phyloP scores from a whole-genome alignment of 768 basidiomycete species.

The Clathrus columnatus region DNA sequence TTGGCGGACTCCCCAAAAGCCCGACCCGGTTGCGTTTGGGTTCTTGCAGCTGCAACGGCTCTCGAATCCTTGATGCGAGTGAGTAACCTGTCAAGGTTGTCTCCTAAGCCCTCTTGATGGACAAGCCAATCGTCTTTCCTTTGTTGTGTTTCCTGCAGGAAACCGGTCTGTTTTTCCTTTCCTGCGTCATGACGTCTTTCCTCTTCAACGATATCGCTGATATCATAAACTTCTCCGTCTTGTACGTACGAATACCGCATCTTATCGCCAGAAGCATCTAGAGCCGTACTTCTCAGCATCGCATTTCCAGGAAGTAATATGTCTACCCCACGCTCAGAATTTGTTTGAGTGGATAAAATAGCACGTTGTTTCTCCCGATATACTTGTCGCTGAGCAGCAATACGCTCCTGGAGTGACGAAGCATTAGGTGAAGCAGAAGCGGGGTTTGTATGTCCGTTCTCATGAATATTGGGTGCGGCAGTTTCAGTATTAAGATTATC shows the following conservation, averaged over 20 bases:
- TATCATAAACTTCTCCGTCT: constrained; percentile 87
- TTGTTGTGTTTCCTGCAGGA: background rate
- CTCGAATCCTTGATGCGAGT: constrained; percentile 66
- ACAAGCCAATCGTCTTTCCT: constrained; percentile 46
- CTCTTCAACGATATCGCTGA: constrained; percentile 87
- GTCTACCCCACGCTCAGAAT: constrained; percentile 82
- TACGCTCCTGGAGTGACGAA: constrained; percentile 76
- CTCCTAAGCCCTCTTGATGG: constrained; percentile 50
- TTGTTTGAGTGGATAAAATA: constrained; percentile 77
- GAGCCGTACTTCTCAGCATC: constrained; percentile 67
- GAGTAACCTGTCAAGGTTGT: constrained; percentile 66
- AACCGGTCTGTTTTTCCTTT: constrained; percentile 18
- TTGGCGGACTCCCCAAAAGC: background rate
- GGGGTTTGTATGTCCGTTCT: background rate
- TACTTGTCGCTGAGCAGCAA: constrained; percentile 85
- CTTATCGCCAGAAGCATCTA: constrained; percentile 57
- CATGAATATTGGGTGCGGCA: background rate
- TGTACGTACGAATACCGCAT: constrained; percentile 94
- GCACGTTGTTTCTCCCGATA: constrained; percentile 79
- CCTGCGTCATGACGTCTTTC: constrained; percentile 62
- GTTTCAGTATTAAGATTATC: background rate
- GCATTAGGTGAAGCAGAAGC: background rate
- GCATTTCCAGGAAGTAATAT: constrained; percentile 79
- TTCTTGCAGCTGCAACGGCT: constrained; percentile 11
- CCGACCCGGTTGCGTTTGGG: background rate